Percentiles rank a stretch among this genome's conserved stretches.
phyloP scores from a whole-genome alignment of 2,329 filamentous ascomycete genomes.

The Aotearoamyces nothofagi region DNA sequence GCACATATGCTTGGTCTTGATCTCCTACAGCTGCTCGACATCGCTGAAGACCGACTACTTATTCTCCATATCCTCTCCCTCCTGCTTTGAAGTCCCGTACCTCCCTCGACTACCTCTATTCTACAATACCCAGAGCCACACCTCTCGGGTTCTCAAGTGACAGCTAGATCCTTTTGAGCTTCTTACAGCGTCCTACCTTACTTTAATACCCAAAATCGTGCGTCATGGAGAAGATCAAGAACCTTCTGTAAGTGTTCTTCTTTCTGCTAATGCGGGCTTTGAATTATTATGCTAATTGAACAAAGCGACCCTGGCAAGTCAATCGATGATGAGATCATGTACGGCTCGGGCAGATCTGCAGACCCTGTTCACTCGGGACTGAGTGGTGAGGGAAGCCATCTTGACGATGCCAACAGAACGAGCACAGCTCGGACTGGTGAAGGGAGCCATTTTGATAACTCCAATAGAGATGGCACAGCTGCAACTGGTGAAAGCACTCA shows the following conservation, averaged over 20 bases:
- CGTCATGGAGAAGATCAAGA: slow-evolving; percentile 19
- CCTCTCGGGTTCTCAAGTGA: no score
- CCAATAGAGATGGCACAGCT: background rate
- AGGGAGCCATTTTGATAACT: background rate
- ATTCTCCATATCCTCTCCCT: no score
- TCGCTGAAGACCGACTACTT: no score
- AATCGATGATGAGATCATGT: slow-evolving; percentile 14
- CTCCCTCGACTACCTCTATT: no score
- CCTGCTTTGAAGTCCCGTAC: no score
- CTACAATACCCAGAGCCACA: no score
- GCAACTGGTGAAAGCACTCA: no score
- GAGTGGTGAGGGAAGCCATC: slow-evolving; percentile 1
- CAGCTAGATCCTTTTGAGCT: no score
- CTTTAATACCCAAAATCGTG: slow-evolving; percentile 3
- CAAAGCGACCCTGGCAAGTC: slow-evolving; percentile 10
- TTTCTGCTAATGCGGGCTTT: slow-evolving; percentile 1
- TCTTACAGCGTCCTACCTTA: background rate
- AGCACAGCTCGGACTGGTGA: background rate
- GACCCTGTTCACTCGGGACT: no score
- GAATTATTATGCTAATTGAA: slow-evolving; percentile 1
- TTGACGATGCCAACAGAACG: background rate
- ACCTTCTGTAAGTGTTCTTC: slow-evolving; percentile 13
- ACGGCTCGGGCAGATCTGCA: slow-evolving; percentile 12
- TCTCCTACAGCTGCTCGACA: no score
- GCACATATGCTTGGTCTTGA: no score